Evolutionary conservation across 2,329 filamentous ascomycete genomes (phyloP).

Genomic region (Cordyceps militaris): DNA sequence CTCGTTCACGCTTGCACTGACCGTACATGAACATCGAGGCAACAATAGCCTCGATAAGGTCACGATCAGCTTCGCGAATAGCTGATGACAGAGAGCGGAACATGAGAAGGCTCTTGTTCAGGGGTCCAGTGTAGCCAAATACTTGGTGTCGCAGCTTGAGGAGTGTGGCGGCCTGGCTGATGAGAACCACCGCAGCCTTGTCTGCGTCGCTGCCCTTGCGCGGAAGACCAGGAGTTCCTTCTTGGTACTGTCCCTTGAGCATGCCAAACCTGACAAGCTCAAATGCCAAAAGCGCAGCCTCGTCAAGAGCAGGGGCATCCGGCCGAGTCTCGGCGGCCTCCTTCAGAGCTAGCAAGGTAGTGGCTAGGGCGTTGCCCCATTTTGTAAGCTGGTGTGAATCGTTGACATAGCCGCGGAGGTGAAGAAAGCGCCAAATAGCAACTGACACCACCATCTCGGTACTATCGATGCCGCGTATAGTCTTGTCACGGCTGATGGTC

Average conservation of each 20-base stretch:
- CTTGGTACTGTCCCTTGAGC: constrained; percentile 61
- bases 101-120: constrained; percentile 81
- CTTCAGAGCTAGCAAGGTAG: constrained; percentile 57
- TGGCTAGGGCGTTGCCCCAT: constrained; percentile 76
- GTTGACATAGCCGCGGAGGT: constrained; percentile 80
- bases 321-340: constrained; percentile 41
- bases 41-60: constrained; percentile 76
- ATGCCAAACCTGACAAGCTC: constrained; percentile 77
- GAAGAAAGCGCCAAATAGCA: constrained; percentile 80
- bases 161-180: constrained; percentile 80
- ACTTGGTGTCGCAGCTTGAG: constrained; percentile 73
- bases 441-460: constrained; percentile 63
- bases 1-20: constrained; percentile 64
- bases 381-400: constrained; percentile 69
- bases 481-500: constrained; percentile 54
- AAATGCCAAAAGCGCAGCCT: constrained; percentile 74
- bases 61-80: constrained; percentile 71
- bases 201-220: constrained; percentile 60
- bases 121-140: constrained; percentile 88
- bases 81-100: constrained; percentile 79
- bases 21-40: constrained; percentile 74
- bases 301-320: constrained; percentile 52
- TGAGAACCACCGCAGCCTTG: constrained; percentile 68
- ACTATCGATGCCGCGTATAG: constrained; percentile 55
- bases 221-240: constrained; percentile 48